Base-by-base conservation (phyloP, 2,329 filamentous ascomycete species). In the Colletotrichum chlorophyti region DNA sequence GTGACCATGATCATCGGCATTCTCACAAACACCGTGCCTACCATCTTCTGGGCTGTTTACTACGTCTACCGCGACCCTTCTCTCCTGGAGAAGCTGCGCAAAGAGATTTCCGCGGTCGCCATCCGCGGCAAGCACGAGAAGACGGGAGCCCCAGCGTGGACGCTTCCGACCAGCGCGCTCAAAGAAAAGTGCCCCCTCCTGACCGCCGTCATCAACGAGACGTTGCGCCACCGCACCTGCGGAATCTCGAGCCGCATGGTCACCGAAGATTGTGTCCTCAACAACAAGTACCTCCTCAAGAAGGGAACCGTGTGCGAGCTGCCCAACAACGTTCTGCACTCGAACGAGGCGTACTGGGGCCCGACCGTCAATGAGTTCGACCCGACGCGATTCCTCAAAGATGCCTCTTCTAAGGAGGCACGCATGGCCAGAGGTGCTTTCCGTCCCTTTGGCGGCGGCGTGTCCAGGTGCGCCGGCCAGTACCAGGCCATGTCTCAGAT, bases 191-290 rank as follows among this genome's bases (percentile, higher is more conserved):
- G 75, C 52, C 76, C 77, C 0, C 66, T 79, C 4, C 65, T 82
- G 21, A 66, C 74, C 21, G 74, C 75, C 12, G 69, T 69, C 6
- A 79, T 75, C 61, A 74, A 74, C 41, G 80, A 83, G 63, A 71
- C 69, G 0, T 64, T 81, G 26, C 74, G 79, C 14, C 71, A 74
- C 10, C 66, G 70, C 14, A 65, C 72, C 3, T 37, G 34, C 34
- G 34, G 34, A 12, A 37, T 37, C 34, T 73, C 73, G 5, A 73
- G 70, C 17, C 73, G 79, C 23, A 63, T 69, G 4, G 74, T 81
- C 5, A 65, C 71, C 34, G 64, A 70, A 21, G 78, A 81, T 41
- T 79, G 76, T 1, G 63, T 57, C 14, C 45, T 72, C 17, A 42
- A 27, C 38, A 23, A 42, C 38, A 24, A 23, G 38, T 42, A 42